phyloP scores from a whole-genome alignment of 306 rosid species.

The Benincasa hispida region DNA sequence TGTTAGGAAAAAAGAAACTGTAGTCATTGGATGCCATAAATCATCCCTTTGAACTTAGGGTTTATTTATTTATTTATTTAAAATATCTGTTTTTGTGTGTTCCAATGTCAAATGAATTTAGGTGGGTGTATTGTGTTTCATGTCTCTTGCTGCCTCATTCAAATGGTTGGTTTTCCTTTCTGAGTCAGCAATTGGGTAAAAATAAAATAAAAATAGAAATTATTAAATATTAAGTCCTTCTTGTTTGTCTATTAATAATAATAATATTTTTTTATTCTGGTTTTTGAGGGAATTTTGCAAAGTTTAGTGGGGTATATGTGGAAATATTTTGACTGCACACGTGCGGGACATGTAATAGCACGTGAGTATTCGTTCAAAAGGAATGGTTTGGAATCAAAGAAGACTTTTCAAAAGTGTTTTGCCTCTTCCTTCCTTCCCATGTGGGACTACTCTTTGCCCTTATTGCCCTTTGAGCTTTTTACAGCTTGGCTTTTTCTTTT shows the following conservation, averaged over 20 bases:
- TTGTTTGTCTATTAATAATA: not conserved
- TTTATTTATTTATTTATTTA: not conserved
- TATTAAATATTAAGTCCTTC: not conserved
- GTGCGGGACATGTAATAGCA: not conserved
- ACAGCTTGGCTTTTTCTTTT: not conserved
- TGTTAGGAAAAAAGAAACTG: not conserved
- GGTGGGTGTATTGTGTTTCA: not conserved
- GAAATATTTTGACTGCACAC: not conserved
- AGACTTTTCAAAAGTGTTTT: constrained; percentile 5
- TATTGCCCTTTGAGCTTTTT: not conserved
- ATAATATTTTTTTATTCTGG: not conserved
- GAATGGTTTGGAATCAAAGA: constrained; percentile 6
- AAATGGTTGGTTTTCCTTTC: not conserved
- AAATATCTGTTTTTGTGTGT: not conserved
- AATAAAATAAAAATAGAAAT: not conserved
- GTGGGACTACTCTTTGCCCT: not conserved
- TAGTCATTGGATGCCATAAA: not conserved
- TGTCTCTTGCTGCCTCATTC: not conserved
- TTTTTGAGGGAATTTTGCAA: not conserved
- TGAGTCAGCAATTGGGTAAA: not conserved
- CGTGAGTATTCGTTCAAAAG: not conserved
- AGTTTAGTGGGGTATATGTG: not conserved
- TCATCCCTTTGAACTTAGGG: not conserved
- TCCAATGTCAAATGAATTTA: not conserved
- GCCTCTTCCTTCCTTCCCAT: constrained; percentile 3